Base-by-base conservation (phyloP, 495 filamentous ascomycete species). In the Penicillium dipodomyicola region DNA sequence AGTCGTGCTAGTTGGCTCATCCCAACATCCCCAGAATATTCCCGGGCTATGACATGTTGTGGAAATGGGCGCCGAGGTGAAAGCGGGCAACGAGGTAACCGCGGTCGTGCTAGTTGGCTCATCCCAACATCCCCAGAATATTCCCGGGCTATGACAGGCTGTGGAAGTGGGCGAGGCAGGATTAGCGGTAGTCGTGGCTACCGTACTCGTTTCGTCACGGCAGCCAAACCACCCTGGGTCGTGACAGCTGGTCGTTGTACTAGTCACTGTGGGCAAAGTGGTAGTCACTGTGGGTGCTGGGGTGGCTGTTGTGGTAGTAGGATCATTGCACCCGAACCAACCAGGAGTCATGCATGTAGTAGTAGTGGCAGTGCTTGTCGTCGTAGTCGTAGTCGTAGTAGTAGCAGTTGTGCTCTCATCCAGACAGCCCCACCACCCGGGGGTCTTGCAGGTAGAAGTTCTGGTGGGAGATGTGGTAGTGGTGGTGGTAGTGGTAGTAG, bases 321-420 rank as follows among this genome's bases (percentile, higher is more conserved):
- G 65, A 58, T 80, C 77, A 49, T 78, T 73, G 57, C 77, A 80
- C 1, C 80, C 80, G 53, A 80, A 82, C 76, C 78, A 82, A 15
- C 91, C 92, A 49, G 91, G 92, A 6, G 89, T 93, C 64, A 89
- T 83, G 74, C 92, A 96, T 0, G 91, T 94, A 47, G 85, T 83
- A 5, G 90, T 91, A n/a, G 81, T 88, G 39, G 87, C 70, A 39
- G 68, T 78, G 8, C 81, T 88, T 57, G 79, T 82, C 12, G 77
- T 74, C 0, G 78, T 77, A 0, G 80, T 81, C 14, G 75, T 76
- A 2, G 73, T 60, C 0, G 69, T 73, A 15, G 72, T 78, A 4
- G 80, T 78, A 0, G 84, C 82, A 0, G 85, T 89, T 4, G 84
- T 88, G 0, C 80, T 80, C 52, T 88, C 81, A 52, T 80, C 77